phyloP scores from a whole-genome alignment of 1,139 yeast genomes.

The Scheffersomyces stambukii region DNA sequence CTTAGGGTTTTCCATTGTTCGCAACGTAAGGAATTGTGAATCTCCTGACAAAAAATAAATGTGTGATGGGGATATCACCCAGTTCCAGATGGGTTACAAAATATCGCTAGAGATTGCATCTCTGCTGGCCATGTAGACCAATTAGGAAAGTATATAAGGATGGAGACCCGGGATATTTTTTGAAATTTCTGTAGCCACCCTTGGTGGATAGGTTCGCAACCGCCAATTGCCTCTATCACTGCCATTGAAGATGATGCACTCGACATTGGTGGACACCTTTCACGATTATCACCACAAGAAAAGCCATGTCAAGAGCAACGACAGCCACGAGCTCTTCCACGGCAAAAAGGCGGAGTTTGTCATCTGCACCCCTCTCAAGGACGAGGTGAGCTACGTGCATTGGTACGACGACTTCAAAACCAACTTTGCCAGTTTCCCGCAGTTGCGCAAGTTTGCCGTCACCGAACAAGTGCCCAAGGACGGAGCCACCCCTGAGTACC shows the following conservation, averaged over 20 bases:
- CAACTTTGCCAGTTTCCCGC: slow-evolving; percentile 4
- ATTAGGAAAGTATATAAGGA: no score
- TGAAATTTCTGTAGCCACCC: no score
- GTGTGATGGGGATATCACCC: no score
- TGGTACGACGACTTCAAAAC: slow-evolving; percentile 5
- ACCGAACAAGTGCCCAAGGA: slow-evolving; percentile 5
- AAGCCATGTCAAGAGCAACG: neutral
- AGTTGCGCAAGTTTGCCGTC: slow-evolving; percentile 3
- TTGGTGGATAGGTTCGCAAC: no score
- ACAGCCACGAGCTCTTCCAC: slow-evolving; percentile 3
- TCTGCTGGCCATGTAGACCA: no score
- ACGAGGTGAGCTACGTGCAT: slow-evolving; percentile 5
- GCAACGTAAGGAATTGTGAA: no score
- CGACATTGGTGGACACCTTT: slow-evolving; percentile 1
- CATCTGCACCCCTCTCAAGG: slow-evolving; percentile 2
- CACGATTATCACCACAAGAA: slow-evolving; percentile 3
- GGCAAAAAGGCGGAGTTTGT: slow-evolving; percentile 3
- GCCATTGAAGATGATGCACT: slow-evolving; percentile 3
- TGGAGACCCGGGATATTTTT: no score
- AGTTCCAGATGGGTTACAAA: no score
- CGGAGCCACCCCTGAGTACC: slow-evolving; percentile 5
- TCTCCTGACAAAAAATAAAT: no score
- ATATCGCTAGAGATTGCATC: no score
- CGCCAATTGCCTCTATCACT: no score
- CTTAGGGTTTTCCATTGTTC: no score